A percentile compares a stretch with the other conserved stretches of the same genome.
Evolutionary conservation across 352 stramenopile species (phyloP).

Genomic region (Aphanomyces cochlioides): DNA sequence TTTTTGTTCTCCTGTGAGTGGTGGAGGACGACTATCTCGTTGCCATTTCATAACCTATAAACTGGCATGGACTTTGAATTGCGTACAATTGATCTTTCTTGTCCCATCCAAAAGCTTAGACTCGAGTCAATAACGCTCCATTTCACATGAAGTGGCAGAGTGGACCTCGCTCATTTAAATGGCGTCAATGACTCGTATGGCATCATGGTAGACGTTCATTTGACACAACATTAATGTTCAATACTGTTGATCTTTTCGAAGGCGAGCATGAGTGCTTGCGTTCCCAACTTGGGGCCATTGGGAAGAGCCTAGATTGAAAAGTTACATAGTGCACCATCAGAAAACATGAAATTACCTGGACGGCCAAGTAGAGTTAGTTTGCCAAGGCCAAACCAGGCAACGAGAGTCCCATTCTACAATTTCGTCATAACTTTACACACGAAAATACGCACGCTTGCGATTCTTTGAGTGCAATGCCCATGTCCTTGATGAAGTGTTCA

Average conservation of each 20-base stretch:
- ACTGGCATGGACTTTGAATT: too few species aligned
- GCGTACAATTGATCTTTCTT: too few species aligned
- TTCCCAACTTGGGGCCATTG: constrained; percentile 67
- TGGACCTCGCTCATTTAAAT: too few species aligned
- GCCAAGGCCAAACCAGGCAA: constrained; percentile 83
- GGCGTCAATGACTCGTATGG: too few species aligned
- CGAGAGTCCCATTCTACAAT: constrained; percentile 72
- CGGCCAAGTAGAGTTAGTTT: constrained; percentile 81
- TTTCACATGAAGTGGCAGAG: too few species aligned
- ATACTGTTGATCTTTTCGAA: constrained; percentile 82
- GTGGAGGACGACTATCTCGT: too few species aligned
- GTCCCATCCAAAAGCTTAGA: too few species aligned
- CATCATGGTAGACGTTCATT: too few species aligned
- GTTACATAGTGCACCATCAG: background rate
- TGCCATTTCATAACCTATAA: too few species aligned
- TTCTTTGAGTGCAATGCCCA: constrained; percentile 87
- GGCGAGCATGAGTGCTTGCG: constrained; percentile 81
- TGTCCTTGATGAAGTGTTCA: constrained; percentile 89
- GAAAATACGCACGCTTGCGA: constrained; percentile 43
- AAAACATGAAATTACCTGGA: constrained; percentile 46
- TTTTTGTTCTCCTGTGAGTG: too few species aligned
- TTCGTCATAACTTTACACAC: constrained; percentile 4
- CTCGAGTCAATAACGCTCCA: too few species aligned
- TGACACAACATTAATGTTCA: constrained; percentile 17
- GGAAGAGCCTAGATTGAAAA: constrained; percentile 55